A percentile compares a stretch with the other conserved stretches of the same genome.
Conservation (phyloP, 228 moss, liverwort and hornwort genomes). For the Sphagnum fallax region DNA sequence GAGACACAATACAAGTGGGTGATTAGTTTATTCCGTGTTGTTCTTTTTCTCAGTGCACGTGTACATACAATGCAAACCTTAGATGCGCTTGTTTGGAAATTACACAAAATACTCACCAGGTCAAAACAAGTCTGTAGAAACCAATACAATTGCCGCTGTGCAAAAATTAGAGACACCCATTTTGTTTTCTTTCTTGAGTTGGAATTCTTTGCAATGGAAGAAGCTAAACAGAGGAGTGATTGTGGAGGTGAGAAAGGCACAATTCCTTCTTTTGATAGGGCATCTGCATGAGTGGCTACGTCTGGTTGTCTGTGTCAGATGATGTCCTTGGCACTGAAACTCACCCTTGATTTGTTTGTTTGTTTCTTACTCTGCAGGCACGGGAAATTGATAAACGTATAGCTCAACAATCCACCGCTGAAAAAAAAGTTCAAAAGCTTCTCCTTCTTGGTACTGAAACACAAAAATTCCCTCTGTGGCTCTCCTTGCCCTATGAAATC, state of each 20-base stretch:
- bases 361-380: conserved; percentile 14
- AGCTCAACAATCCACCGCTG: conserved; percentile 34
- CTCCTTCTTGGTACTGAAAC: conserved; percentile 30
- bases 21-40: neutral
- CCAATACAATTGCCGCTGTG: no score
- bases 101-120: neutral
- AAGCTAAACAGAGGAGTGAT: neutral
- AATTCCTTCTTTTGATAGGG: neutral
- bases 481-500: no score
- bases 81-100: neutral
- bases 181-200: neutral
- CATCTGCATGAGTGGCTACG: neutral
- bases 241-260: neutral
- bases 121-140: no score
- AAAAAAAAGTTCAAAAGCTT: conserved; percentile 40
- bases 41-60: no score
- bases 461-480: neutral
- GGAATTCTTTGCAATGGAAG: neutral
- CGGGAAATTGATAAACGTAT: conserved; percentile 45
- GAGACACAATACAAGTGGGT: conserved; percentile 1
- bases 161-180: no score
- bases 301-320: neutral
- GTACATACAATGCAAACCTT: neutral
- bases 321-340: neutral
- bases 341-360: no score